Base-by-base conservation (phyloP, 306 rosid species). In the Boehmeria nivea region DNA sequence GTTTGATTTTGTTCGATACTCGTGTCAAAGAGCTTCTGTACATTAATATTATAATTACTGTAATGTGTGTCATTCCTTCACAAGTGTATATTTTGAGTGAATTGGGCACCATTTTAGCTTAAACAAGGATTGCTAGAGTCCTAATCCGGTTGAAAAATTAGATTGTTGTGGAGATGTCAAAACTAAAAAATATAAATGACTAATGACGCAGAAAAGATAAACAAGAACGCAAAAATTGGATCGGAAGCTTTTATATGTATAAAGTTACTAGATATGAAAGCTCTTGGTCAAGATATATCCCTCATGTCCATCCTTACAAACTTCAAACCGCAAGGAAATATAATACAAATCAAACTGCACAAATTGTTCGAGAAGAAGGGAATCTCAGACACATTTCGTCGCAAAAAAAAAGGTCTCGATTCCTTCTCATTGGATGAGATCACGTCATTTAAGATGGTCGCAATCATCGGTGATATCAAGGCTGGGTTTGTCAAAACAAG, bases 1-100 rank as follows among this genome's bases (percentile, higher is more conserved):
- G 67, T 69, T 69, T 83, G 72, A 57, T 37, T 45, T 70, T 54
- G 74, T 66, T 60, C 68, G 57, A 58, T 52, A 42, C 63, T 50
- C 40, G 64, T 14, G 61, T 34, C 43, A 28, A 33, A 45, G 38
- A 47, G 44, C 58, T 44, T 58, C 20, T 71, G 78, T 76, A 63
- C 47, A 64, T 57, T 63, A 64, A 18, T 53, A 51, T 13, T 40
- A 34, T 36, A 15, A 2, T 63, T 64, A 51, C 23, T 48, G 7
- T 33, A n/a, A 40, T 40, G 57, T 60, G 75, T 65, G 52, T 24
- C 51, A 11, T 31, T 37, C 59, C 50, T 67, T 54, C 40, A 7
- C 33, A 55, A 24, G 24, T 64, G 70, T 82, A 53, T 67, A 52
- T 38, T 59, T 50, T 13, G n/a, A n/a, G n/a, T n/a, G n/a, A n/a